Evolutionary conservation across 331 rosid genomes (phyloP), one percentile per base, ranked within the genome.

Genomic region (Malus hybrid): DNA sequence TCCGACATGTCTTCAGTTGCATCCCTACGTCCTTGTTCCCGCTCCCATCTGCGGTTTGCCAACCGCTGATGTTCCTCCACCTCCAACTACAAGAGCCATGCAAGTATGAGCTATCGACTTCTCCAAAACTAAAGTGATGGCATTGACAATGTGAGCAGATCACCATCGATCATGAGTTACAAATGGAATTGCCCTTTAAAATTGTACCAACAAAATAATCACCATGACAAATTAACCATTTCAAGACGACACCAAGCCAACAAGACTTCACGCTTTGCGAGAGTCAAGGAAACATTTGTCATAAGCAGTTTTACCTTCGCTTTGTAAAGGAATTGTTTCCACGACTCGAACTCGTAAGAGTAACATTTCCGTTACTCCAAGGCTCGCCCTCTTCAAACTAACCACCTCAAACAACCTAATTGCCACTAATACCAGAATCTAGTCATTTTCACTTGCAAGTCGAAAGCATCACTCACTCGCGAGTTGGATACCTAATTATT

Each of bases 1-100:
- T 93, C 98, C 3, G 94, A 88, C 91, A 93, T 79, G 77, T 93
- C 97, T 75, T 89, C 98, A 0, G 97, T 87, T 7, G 88, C 93
- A 65, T 93, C 98, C 76, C 79, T 85, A 48, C 86, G 90, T 48
- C 92, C 98, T 79, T 72, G 93, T 81, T 93, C 98, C 78, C 98
- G 76, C 86, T 93, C 98, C 96, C 87, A 76, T 79, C 90, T 89
- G 32, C 96, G 87, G 48, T 71, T 59, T 1, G 93, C 73, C 48
- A 55, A 52, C 80, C 96, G 79, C 69, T 93, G 98, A 56, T 50
- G 86, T 67, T 85, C 91, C 81, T 93, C 98, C 88, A 86, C 82
- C 67, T 91, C 98, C 90, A 91, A 84, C 97, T 93, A 62, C 74
- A 83, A 69, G 54, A 68, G 79, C 22, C 64, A 76, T n/a, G 64